Percentiles rank a stretch among this genome's conserved stretches.
phyloP scores from a whole-genome alignment of 345 rosid species.

The Noccaea caerulescens region DNA sequence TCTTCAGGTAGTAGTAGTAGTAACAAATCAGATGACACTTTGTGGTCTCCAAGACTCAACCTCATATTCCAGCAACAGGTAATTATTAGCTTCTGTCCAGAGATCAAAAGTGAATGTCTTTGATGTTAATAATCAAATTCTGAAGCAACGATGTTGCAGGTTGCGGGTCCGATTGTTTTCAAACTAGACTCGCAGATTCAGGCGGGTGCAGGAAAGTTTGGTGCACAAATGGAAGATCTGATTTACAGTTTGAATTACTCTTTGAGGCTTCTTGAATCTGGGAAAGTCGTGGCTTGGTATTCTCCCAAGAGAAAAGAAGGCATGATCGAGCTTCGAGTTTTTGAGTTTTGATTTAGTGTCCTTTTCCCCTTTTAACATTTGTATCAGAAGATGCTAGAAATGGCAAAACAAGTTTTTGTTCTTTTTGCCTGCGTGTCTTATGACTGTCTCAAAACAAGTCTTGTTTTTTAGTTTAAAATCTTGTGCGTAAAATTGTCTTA shows the following conservation, averaged over 20 bases:
- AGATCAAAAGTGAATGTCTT: not conserved
- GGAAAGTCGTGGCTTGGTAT: conserved; percentile 88
- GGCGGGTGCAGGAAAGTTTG: conserved; percentile 49
- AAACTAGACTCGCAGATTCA: conserved; percentile 67
- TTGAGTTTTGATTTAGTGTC: conserved; percentile 55
- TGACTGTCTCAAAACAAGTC: too few species aligned
- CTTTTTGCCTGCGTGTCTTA: not conserved
- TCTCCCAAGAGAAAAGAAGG: conserved; percentile 88
- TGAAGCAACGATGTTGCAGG: conserved; percentile 45
- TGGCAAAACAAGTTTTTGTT: not conserved
- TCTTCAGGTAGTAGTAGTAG: conserved; percentile 40
- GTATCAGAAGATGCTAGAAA: conserved; percentile 27
- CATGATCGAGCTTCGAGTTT: conserved; percentile 79
- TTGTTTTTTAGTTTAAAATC: too few species aligned
- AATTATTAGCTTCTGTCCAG: conserved; percentile 9
- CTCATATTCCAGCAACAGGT: conserved; percentile 91
- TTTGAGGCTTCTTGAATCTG: conserved; percentile 66
- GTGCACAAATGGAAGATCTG: conserved; percentile 61
- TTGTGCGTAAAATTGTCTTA: not conserved
- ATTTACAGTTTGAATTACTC: conserved; percentile 73
- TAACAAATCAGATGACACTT: conserved; percentile 41
- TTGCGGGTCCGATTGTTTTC: conserved; percentile 71
- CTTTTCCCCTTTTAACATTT: not conserved
- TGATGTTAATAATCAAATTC: not conserved
- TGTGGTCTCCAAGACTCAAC: conserved; percentile 70